Base-by-base conservation (phyloP, 768 basidiomycete species). In the Suillus spraguei region DNA sequence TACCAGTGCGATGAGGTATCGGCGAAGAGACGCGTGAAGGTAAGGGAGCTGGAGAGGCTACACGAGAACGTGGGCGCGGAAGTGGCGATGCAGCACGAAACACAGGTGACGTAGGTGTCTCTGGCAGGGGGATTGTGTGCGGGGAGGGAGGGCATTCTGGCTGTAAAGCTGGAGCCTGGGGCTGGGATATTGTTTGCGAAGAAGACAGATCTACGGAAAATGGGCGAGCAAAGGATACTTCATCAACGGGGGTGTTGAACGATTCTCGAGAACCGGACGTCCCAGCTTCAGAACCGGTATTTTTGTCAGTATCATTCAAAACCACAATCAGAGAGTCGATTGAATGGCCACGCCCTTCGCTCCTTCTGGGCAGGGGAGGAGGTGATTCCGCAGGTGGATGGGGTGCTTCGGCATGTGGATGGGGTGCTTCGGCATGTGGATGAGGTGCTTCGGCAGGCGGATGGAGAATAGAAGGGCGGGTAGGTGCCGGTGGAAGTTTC, bases 351-450 rank as follows among this genome's bases (percentile, higher is more conserved):
- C 81, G 78, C 3, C 78, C 78, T 63, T 78, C 77, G 47, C 74
- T 84, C 55, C 85, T 76, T 64, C 76, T 84, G 10, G 87, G 85
- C 46, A 88, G 67, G 22, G 85, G 83, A 20, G 86, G 86, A 22
- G 82, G 80, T 14, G 70, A 65, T 13, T 64, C 60, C 11, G 28
- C 8, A 58, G 66, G 73, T 55, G 64, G 60, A 58, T 74, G 66
- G 14, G 66, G 4, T 28, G 28, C 2, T 28, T 28, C 28, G 28
- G 28, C 28, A 28, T 2, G 28, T 28, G 28, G 28, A 28, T 28
- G 28, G 28, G 28, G 28, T 28, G 28, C 28, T 28, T 28, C 28
- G 4, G 28, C 28, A 28, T 2, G 4, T 28, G 28, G 28, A 28
- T 28, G 28, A 28, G 28, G 28, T 28, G 28, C 28, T 28, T 28